These are phyloP conservation scores for Polygonum maritimum DNA, from an alignment of 148 eudicot genomes.

Conservation along the genomic window DNA sequence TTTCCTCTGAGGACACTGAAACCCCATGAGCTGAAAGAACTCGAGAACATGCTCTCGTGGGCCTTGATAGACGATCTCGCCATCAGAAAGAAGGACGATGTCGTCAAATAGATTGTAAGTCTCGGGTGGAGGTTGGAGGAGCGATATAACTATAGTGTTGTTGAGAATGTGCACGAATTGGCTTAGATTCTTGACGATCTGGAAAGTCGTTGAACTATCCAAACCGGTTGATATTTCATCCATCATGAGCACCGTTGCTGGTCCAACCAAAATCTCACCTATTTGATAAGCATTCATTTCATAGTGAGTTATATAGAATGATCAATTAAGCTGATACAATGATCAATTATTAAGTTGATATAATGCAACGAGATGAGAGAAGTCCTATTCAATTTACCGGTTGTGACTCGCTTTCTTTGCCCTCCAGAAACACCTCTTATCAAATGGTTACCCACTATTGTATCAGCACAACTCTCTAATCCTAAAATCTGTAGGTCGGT, in stretches of 20 bases:
- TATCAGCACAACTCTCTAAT: constrained; percentile 24
- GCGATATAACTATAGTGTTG: constrained; percentile 24
- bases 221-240: constrained; percentile 35
- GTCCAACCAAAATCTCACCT: constrained; percentile 37
- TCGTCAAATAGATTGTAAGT: constrained; percentile 29
- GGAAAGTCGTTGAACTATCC: constrained; percentile 32
- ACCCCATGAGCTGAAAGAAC: constrained; percentile 46
- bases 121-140: constrained; percentile 33
- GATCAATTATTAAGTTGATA: no score
- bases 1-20: constrained; percentile 75
- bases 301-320: no score
- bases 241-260: constrained; percentile 22
- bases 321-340: no score
- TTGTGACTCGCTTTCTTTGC: constrained; percentile 21
- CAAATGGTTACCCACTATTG: constrained; percentile 10
- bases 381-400: constrained; percentile 9
- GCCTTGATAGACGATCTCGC: constrained; percentile 24
- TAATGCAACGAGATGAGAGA: no score
- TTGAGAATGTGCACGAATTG: constrained; percentile 23
- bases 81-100: constrained; percentile 25
- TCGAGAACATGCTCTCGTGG: constrained; percentile 25
- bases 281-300: no score
- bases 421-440: constrained; percentile 14
- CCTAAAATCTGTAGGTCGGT: constrained; percentile 20
- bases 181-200: constrained; percentile 21